Base-by-base conservation (phyloP, 306 rosid species). In the Lablab purpureus region DNA sequence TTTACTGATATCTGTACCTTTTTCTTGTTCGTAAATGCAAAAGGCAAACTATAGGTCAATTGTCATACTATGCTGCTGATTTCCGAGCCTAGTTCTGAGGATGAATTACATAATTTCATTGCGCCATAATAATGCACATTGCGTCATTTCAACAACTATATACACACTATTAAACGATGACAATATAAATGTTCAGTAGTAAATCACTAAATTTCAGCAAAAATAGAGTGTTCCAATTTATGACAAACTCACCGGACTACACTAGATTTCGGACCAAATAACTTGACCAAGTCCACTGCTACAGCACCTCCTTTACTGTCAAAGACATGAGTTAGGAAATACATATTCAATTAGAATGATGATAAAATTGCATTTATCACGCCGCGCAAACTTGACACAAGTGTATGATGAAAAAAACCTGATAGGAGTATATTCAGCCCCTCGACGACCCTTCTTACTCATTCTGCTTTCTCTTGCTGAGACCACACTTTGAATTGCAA, bases 381-480 rank as follows among this genome's bases (percentile, higher is more conserved):
- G 56, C 41, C 72, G 1, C 28, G 21, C 28, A 54, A 75, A 67
- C 63, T 25, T n/a, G 67, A 30, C 25, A 71, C 5, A 27, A 19
- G 52, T 19, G 25, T 43, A 60, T 32, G 67, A 49, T 28, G n/a
- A n/a, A 78, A 4, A 40, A 68, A 37, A 95, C 98, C 99, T 91
- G 86, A 84, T 69, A 46, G 94, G 89, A 78, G 89, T 75, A 71
- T 86, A 82, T 36, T 95, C 99, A 67, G 56, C 70, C 59, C 92
- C 97, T 14, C 96, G 91, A 22, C 97, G 93, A 23, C 94, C 92
- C 87, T 95, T 95, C 88, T 95, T 95, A 87, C 86, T 93, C 87
- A 93, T 60, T 85, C 98, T 90, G 88, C 90, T 93, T 88, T 93
- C 99, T 84, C 97, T 91, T 63, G 90, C 90, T 17, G 97, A 93